Conservation (phyloP, 2,329 filamentous ascomycete species). For the Hirsutella thompsonii region DNA sequence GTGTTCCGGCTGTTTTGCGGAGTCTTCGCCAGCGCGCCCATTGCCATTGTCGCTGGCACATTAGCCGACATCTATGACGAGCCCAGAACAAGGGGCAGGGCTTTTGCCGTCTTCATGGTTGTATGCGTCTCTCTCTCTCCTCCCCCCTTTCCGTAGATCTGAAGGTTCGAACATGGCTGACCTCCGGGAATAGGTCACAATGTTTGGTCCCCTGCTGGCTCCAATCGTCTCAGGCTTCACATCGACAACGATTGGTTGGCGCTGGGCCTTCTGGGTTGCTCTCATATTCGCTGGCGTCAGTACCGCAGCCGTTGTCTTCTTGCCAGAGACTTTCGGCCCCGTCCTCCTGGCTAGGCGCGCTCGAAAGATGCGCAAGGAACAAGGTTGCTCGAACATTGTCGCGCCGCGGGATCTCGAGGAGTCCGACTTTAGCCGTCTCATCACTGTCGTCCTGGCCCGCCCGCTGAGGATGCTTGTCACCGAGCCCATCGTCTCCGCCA, state of each 20-base stretch:
- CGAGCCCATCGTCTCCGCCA: conserved; percentile 61
- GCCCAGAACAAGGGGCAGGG: conserved; percentile 35
- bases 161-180: too few relatives aligned
- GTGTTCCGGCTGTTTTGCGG: conserved; percentile 38
- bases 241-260: conserved; percentile 46
- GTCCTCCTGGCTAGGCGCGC: conserved; percentile 46
- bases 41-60: conserved; percentile 46
- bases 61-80: conserved; percentile 52
- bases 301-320: conserved; percentile 44
- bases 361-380: conserved; percentile 38
- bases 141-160: neutral
- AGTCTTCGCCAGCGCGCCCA: conserved; percentile 38
- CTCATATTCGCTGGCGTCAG: conserved; percentile 54
- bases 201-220: conserved; percentile 52
- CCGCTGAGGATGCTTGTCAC: conserved; percentile 60
- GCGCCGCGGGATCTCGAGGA: conserved; percentile 53
- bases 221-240: conserved; percentile 54
- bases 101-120: conserved; percentile 52
- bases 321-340: conserved; percentile 53
- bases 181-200: conserved; percentile 33
- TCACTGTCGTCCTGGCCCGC: conserved; percentile 57
- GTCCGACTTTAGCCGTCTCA: conserved; percentile 40
- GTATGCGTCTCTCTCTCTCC: conserved; percentile 17
- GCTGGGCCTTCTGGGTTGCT: conserved; percentile 59
- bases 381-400: conserved; percentile 35